Evolutionary conservation across 495 filamentous ascomycete species (phyloP).

Genomic region (Aspergillus incahuasiensis): DNA sequence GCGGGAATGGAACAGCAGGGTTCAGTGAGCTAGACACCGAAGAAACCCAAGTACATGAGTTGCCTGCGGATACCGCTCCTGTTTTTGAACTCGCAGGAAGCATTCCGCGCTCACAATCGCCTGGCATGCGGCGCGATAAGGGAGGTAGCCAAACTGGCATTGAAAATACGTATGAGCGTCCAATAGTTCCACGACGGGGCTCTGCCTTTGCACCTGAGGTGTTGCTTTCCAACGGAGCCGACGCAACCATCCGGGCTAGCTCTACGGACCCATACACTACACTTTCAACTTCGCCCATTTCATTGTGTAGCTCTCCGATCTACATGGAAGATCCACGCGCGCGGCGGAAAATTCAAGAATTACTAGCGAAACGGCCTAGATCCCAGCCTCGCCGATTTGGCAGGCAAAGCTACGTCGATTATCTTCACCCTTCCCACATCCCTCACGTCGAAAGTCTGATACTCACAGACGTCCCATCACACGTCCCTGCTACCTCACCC

Average conservation of each 20-base stretch:
- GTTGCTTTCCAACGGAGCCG: slow-evolving; percentile 6
- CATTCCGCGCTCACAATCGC: slow-evolving; percentile 24
- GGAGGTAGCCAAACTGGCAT: not conserved
- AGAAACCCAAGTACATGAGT: slow-evolving; percentile 42
- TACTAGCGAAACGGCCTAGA: slow-evolving; percentile 34
- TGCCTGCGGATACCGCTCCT: slow-evolving; percentile 31
- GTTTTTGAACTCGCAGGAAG: slow-evolving; percentile 41
- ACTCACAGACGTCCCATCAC: slow-evolving; percentile 56
- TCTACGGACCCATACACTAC: not conserved
- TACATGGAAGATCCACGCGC: slow-evolving; percentile 22
- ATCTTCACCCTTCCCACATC: slow-evolving; percentile 54
- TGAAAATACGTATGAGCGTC: slow-evolving; percentile 25
- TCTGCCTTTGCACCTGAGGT: slow-evolving; percentile 46
- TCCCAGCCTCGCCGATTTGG: slow-evolving; percentile 25
- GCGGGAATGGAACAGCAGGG: slow-evolving; percentile 21
- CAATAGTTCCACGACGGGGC: slow-evolving; percentile 30
- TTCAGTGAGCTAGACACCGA: slow-evolving; percentile 38
- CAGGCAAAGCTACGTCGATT: slow-evolving; percentile 33
- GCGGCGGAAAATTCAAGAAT: slow-evolving; percentile 28
- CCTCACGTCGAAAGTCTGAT: slow-evolving; percentile 53
- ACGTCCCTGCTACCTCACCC: slow-evolving; percentile 39
- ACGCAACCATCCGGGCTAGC: not conserved
- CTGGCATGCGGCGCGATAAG: not conserved
- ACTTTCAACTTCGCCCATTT: slow-evolving; percentile 6
- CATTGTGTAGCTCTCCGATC: slow-evolving; percentile 25